phyloP scores from a whole-genome alignment of 2,329 filamentous ascomycete genomes.

The Chaetomium olivaceum region DNA sequence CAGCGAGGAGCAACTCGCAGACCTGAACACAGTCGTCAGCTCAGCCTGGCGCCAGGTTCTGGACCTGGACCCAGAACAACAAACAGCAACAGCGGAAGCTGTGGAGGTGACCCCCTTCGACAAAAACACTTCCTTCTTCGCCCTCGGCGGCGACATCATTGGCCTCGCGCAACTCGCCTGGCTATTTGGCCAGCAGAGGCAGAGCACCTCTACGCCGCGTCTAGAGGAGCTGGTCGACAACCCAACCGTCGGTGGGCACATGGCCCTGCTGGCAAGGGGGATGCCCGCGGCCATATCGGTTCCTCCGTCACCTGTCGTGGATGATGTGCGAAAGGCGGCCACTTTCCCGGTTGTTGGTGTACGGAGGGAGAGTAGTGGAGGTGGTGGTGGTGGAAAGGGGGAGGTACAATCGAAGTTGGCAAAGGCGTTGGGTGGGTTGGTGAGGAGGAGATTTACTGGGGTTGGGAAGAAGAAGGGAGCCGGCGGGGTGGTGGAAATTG shows the following conservation, averaged over 20 bases:
- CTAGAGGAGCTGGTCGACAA: constrained; percentile 29
- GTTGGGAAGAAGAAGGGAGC: not conserved
- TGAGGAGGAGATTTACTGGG: not conserved
- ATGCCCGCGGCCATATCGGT: not conserved
- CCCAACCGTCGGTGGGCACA: constrained; percentile 29
- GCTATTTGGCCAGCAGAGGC: constrained; percentile 20
- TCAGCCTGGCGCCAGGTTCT: constrained; percentile 28
- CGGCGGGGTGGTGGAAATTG: not conserved
- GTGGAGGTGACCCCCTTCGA: not conserved
- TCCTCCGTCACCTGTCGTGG: not conserved
- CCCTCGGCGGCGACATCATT: constrained; percentile 39
- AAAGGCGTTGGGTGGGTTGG: constrained; percentile 4
- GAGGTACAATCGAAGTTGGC: constrained; percentile 3
- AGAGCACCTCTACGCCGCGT: constrained; percentile 4
- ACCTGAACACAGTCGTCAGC: constrained; percentile 19
- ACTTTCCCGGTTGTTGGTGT: constrained; percentile 3
- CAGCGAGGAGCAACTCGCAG: constrained; percentile 6
- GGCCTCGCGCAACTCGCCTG: constrained; percentile 29
- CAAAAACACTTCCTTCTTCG: constrained; percentile 29
- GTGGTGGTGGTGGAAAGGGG: not conserved
- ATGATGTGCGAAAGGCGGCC: not conserved
- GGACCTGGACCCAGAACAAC: not conserved
- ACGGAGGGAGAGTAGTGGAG: no score
- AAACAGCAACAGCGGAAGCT: not conserved
- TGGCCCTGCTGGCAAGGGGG: constrained; percentile 22